Evolutionary conservation across 2,329 filamentous ascomycete species (phyloP).

Genomic region (Apiospora pterosperma): DNA sequence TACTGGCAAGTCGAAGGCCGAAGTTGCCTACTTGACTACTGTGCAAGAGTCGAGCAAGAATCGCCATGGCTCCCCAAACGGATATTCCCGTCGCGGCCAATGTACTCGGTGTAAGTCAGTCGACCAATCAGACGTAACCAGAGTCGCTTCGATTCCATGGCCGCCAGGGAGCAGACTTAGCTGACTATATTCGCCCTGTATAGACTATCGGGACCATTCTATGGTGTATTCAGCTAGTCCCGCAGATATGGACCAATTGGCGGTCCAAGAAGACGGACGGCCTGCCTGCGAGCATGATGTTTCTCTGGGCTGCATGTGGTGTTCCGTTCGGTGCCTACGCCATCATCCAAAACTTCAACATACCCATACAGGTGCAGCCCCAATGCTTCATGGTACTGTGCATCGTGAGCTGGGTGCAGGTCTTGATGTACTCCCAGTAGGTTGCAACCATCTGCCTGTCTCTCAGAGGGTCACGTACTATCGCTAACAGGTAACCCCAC

Average conservation of each 20-base stretch:
- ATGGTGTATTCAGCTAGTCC: constrained; percentile 38
- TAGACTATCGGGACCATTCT: constrained; percentile 31
- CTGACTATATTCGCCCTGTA: background rate
- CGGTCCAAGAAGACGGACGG: constrained; percentile 58
- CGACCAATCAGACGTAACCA: background rate
- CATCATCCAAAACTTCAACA: constrained; percentile 38
- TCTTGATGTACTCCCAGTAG: constrained; percentile 30
- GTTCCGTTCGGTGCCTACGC: constrained; percentile 39
- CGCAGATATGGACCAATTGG: constrained; percentile 60
- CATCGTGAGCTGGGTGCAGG: constrained; percentile 36
- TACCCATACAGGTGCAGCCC: constrained; percentile 41
- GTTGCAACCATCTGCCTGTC: too few species aligned
- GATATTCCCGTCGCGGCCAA: constrained; percentile 31
- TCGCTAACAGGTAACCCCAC: background rate
- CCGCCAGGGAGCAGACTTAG: background rate
- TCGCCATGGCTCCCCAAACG: constrained; percentile 23
- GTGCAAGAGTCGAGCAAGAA: background rate
- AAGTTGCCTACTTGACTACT: background rate
- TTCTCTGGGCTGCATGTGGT: constrained; percentile 58
- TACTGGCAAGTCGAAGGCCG: background rate
- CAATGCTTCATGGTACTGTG: constrained; percentile 37
- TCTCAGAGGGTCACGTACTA: background rate
- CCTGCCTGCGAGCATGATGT: constrained; percentile 57
- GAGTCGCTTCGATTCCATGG: too few species aligned
- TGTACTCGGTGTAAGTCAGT: constrained; percentile 34